A percentile compares a stretch with the other conserved stretches of the same genome.
Conservation (phyloP, 768 basidiomycete species). For the Boletus tylopilopsis region DNA sequence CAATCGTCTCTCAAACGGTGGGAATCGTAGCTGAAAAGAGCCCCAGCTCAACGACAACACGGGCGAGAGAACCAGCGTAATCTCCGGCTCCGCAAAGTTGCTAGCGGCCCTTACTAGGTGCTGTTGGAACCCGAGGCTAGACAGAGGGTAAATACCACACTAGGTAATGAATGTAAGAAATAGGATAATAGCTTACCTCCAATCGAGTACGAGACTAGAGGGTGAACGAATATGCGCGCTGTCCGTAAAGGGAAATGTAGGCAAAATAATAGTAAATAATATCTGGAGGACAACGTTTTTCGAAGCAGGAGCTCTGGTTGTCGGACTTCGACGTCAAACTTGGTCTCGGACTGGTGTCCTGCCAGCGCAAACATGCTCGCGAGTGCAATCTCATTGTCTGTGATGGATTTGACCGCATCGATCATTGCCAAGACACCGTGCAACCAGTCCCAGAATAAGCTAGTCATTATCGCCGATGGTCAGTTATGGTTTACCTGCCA, state of each 20-base stretch:
- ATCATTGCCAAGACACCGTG: slow-evolving; percentile 60
- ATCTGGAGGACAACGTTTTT: slow-evolving; percentile 59
- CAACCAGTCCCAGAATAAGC: slow-evolving; percentile 77
- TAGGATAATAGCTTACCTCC: too few species aligned
- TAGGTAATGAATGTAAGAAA: too few species aligned
- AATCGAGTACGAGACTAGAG: too few species aligned
- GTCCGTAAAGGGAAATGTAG: too few species aligned
- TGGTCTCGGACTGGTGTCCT: slow-evolving; percentile 51
- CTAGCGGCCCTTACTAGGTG: slow-evolving; percentile 69
- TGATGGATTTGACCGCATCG: slow-evolving; percentile 60
- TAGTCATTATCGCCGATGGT: slow-evolving; percentile 52
- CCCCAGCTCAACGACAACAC: slow-evolving; percentile 38
- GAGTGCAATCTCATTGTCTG: slow-evolving; percentile 60
- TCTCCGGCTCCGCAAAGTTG: slow-evolving; percentile 76
- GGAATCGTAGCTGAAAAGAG: slow-evolving; percentile 61
- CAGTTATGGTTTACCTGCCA: slow-evolving; percentile 49
- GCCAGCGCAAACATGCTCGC: slow-evolving; percentile 51
- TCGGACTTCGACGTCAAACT: slow-evolving; percentile 56
- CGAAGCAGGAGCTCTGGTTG: slow-evolving; percentile 55
- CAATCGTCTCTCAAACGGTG: slow-evolving; percentile 69
- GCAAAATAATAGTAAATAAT: too few species aligned
- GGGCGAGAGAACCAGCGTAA: slow-evolving; percentile 68
- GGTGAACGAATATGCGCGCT: too few species aligned
- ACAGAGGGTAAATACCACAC: too few species aligned
- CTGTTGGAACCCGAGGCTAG: too few species aligned